Base-by-base conservation (phyloP, 2,329 filamentous ascomycete species). In the Cercospora sp. region DNA sequence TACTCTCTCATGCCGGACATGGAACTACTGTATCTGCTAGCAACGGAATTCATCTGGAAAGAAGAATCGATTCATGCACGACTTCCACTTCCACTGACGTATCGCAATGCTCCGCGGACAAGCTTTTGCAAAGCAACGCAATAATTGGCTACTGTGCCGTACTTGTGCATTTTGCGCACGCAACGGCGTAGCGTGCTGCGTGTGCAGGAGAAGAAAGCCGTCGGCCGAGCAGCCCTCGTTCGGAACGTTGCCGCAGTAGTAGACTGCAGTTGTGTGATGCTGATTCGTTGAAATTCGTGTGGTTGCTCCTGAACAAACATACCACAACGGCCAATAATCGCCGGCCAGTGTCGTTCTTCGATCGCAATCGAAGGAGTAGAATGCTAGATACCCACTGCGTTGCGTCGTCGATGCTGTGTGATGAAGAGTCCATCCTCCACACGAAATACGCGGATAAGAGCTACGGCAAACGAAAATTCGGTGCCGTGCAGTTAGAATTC, bases 101-200 rank as follows among this genome's bases (percentile, higher is more conserved):
- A 48, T 48, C 12, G 18, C 45, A 18, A 48, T 48, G 45, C 30
- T 58, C 55, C 55, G 55, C 55, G 55, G 55, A 58, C 55, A 58
- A 58, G 55, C 55, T 58, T 58, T 33, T n/a, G 55, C 55, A 31
- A 33, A 31, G 30, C 55, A 18, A 23, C 23, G 48, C 48, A 3
- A 26, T n/a, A 30, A 58, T 33, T 58, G 55, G 55, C 28, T 58
- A 12, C 30, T 33, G n/a, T 58, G 48, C 20, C 12, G 48, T 12
- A 53, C 1, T 23, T n/a, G 36, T n/a, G 16, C 36, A 42, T 42
- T 42, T 42, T 42, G 36, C 36, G 36, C 36, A 42, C 36, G 36
- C 36, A 42, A 42, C 16, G 36, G 36, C 36, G 36, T 42, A n/a
- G 36, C 36, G 36, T n/a, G 16, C 31, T 42, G 36, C 16, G 31